Conservation (phyloP, 2,329 filamentous ascomycete genomes). For the Pseudomassariella vexata region DNA sequence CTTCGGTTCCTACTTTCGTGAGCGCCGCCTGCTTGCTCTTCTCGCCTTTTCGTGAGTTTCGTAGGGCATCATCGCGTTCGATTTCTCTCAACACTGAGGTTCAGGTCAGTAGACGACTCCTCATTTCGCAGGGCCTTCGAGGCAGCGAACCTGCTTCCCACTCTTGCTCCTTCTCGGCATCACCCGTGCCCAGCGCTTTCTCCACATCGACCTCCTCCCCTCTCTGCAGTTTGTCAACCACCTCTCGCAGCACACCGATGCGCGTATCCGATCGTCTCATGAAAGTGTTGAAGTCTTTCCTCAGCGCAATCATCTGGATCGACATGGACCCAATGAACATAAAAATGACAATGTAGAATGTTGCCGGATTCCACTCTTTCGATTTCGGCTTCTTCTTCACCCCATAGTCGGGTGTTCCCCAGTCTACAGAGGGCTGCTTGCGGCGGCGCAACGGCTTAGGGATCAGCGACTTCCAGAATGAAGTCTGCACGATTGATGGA, state of each 20-base stretch:
- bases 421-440: conserved; percentile 26
- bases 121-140: too few relatives aligned
- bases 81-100: conserved; percentile 58
- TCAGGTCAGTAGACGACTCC: conserved; percentile 2
- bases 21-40: conserved; percentile 26
- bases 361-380: conserved; percentile 73
- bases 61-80: conserved; percentile 54
- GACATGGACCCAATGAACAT: conserved; percentile 90
- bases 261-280: conserved; percentile 72
- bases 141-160: conserved; percentile 67
- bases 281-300: conserved; percentile 68
- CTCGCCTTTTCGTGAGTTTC: conserved; percentile 37
- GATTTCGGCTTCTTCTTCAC: conserved; percentile 36
- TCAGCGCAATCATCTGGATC: conserved; percentile 82
- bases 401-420: conserved; percentile 20
- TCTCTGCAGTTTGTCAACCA: conserved; percentile 62
- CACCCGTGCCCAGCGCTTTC: conserved; percentile 71
- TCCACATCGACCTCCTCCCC: conserved; percentile 84
- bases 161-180: conserved; percentile 67
- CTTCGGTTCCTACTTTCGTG: conserved; percentile 15
- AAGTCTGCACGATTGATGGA: conserved; percentile 47
- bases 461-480: conserved; percentile 65
- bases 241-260: conserved; percentile 70
- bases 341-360: conserved; percentile 77
- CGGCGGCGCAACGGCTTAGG: conserved; percentile 58